These are phyloP conservation scores for Paramyrothecium sp. DNA, from an alignment of 2,329 filamentous ascomycete genomes.

Conservation along the genomic window DNA sequence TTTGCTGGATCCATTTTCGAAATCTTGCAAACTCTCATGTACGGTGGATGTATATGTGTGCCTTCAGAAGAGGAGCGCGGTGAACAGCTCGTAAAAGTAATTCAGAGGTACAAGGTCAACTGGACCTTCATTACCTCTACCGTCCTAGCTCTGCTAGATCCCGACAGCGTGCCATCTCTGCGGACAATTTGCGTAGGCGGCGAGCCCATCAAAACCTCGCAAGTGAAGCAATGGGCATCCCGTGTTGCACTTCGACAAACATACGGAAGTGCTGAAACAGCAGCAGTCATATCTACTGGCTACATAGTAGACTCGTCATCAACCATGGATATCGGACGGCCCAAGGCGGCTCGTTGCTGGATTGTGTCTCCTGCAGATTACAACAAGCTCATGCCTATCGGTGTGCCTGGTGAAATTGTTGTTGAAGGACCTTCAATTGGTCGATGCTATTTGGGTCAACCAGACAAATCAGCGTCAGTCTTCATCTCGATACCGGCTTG, in stretches of 20 bases:
- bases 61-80: conserved; percentile 10
- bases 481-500: neutral
- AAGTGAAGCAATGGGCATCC: neutral
- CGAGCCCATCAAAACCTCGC: neutral
- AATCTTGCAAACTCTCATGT: conserved; percentile 2
- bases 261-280: neutral
- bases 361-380: conserved; percentile 4
- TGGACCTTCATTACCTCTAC: conserved; percentile 4
- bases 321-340: conserved; percentile 44
- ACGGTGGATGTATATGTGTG: conserved; percentile 11
- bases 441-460: neutral
- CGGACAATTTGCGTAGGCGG: neutral
- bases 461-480: neutral
- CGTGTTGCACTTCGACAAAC: neutral
- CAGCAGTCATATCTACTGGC: neutral
- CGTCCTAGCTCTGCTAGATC: conserved; percentile 26
- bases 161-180: conserved; percentile 19
- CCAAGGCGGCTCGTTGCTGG: conserved; percentile 22
- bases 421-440: conserved; percentile 7
- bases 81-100: conserved; percentile 6
- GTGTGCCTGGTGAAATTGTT: conserved; percentile 7
- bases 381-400: conserved; percentile 6
- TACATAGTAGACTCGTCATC: conserved; percentile 7
- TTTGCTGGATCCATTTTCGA: conserved; percentile 7
- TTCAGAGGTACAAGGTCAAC: conserved; percentile 4